Conservation (phyloP, 2,329 filamentous ascomycete genomes). For the Neonectria neomacrospora region DNA sequence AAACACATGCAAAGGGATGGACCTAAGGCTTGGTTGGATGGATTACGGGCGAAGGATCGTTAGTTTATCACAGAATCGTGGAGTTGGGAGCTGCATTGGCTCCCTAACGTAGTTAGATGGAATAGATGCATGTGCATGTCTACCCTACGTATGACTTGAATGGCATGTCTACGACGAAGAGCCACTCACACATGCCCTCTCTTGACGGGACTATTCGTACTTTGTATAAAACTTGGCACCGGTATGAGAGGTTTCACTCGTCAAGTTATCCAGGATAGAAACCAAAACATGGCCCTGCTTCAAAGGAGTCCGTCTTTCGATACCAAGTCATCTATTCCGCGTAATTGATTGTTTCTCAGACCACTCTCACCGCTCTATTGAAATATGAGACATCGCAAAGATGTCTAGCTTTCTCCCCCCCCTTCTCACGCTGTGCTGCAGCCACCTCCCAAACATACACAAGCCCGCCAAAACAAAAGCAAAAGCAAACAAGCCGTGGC, state of each 20-base stretch:
- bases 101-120: constrained; percentile 1
- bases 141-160: neutral
- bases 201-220: neutral
- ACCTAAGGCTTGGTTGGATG: constrained; percentile 1
- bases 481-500: too few species aligned
- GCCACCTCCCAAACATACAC: neutral
- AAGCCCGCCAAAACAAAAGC: neutral
- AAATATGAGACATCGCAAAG: neutral
- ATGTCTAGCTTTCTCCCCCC: neutral
- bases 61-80: constrained; percentile 9
- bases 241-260: neutral
- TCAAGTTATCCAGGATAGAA: neutral
- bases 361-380: neutral
- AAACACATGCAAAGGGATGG: constrained; percentile 16
- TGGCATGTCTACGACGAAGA: neutral
- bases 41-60: constrained; percentile 1
- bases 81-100: constrained; percentile 4
- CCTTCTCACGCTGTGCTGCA: neutral
- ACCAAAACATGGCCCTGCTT: neutral
- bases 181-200: neutral
- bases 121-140: neutral
- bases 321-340: neutral
- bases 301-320: neutral
- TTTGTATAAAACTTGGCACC: neutral
- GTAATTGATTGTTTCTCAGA: neutral